These are phyloP conservation scores for Coemansia brasiliensis DNA, from an alignment of 192 early-diverging fungal genomes.

Conservation along the genomic window DNA sequence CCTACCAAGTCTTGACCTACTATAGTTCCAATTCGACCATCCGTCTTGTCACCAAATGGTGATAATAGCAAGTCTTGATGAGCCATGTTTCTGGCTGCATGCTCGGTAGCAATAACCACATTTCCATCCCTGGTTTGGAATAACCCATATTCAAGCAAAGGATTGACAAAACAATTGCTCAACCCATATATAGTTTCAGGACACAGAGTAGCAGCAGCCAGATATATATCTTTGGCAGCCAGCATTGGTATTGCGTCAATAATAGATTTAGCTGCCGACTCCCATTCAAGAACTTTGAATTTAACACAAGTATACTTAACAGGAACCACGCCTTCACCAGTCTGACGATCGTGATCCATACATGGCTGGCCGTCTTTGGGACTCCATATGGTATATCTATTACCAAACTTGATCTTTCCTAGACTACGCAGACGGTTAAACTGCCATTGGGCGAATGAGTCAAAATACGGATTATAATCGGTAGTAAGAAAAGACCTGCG, in stretches of 20 bases:
- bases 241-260: conserved; percentile 58
- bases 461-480: conserved; percentile 96
- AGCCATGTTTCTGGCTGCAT: conserved; percentile 96
- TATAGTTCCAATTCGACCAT: conserved; percentile 72
- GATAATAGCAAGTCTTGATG: conserved; percentile 93
- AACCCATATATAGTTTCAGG: conserved; percentile 99
- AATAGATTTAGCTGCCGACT: conserved; percentile 45
- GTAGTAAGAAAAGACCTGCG: conserved; percentile 97
- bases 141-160: conserved; percentile 89
- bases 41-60: conserved; percentile 67
- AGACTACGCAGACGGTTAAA: conserved; percentile 82
- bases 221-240: conserved; percentile 74
- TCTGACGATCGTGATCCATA: conserved; percentile 97
- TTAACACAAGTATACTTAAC: conserved; percentile 98
- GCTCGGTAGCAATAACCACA: conserved; percentile 87
- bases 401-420: conserved; percentile 90
- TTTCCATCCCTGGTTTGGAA: conserved; percentile 68
- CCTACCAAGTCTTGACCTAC: conserved; percentile 82
- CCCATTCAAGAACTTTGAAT: conserved; percentile 77
- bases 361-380: conserved; percentile 93
- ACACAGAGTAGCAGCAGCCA: conserved; percentile 93
- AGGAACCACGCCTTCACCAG: conserved; percentile 90
- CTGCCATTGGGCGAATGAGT: conserved; percentile 97
- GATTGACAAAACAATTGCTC: conserved; percentile 96
- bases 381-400: conserved; percentile 97